These are phyloP conservation scores for Komagataella mondaviorum DNA, from an alignment of 805 yeast genomes.

Conservation along the genomic window DNA sequence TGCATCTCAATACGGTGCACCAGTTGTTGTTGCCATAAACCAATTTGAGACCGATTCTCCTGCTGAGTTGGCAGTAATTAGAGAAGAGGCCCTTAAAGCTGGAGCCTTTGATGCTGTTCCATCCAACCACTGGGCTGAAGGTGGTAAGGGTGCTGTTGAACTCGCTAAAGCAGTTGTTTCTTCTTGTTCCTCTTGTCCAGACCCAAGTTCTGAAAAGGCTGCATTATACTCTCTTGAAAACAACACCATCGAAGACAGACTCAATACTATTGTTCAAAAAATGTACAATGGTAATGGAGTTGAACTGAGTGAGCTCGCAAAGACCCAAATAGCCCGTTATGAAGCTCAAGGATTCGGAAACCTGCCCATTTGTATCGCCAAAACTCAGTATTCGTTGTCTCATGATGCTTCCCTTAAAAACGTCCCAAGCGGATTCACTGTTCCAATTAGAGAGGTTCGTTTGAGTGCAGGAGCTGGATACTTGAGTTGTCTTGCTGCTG, in stretches of 20 bases:
- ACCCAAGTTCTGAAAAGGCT: background rate
- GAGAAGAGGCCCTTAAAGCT: slow-evolving; percentile 53
- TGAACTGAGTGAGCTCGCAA: slow-evolving; percentile 58
- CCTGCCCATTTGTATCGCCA: slow-evolving; percentile 75
- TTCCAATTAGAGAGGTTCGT: slow-evolving; percentile 73
- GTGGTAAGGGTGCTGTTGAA: slow-evolving; percentile 70
- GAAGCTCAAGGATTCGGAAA: slow-evolving; percentile 65
- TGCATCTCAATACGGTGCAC: slow-evolving; percentile 59
- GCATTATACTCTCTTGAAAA: slow-evolving; percentile 40
- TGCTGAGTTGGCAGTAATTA: slow-evolving; percentile 55
- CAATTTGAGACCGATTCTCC: slow-evolving; percentile 64
- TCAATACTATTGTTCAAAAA: slow-evolving; percentile 52
- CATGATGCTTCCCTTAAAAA: slow-evolving; percentile 77
- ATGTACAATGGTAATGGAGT: slow-evolving; percentile 72
- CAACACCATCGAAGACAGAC: slow-evolving; percentile 55
- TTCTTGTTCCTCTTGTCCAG: background rate
- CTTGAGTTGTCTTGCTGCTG: slow-evolving; percentile 75
- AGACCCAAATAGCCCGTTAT: slow-evolving; percentile 52
- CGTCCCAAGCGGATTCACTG: slow-evolving; percentile 66
- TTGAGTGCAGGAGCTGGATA: slow-evolving; percentile 85
- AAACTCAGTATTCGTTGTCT: slow-evolving; percentile 74
- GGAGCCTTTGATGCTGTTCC: slow-evolving; percentile 74
- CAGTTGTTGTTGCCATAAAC: slow-evolving; percentile 75
- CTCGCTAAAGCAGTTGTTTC: slow-evolving; percentile 48
- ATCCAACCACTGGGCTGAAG: slow-evolving; percentile 80